phyloP scores from a whole-genome alignment of 305 asterid genomes.

The Solanum aculeatissimum region DNA sequence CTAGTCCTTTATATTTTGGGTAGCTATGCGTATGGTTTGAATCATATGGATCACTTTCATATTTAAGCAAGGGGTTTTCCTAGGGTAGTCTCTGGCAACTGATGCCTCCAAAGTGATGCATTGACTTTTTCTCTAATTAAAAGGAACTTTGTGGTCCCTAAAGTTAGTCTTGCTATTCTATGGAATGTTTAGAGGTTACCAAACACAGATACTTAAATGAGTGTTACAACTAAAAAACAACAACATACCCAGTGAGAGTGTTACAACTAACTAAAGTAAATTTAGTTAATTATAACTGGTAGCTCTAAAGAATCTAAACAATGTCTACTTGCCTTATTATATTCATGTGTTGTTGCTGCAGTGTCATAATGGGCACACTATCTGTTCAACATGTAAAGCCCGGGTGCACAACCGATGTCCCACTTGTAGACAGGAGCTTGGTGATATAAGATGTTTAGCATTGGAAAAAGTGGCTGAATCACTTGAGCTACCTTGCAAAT shows the following conservation, averaged over 20 bases:
- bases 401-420: slow-evolving; percentile 85
- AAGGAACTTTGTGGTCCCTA: not conserved
- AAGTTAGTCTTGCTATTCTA: not conserved
- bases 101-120: not conserved
- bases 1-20: not conserved
- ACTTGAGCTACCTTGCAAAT: slow-evolving; percentile 87
- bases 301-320: not conserved
- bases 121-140: not conserved
- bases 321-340: not conserved
- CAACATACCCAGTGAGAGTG: no score
- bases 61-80: not conserved
- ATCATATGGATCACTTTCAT: not conserved
- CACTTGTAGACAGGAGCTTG: slow-evolving; percentile 85
- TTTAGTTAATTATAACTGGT: not conserved
- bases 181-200: not conserved
- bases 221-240: no score
- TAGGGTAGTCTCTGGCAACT: not conserved
- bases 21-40: not conserved
- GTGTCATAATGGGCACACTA: slow-evolving; percentile 86
- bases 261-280: no score
- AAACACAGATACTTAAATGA: not conserved
- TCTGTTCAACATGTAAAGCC: slow-evolving; percentile 77
- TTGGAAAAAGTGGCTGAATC: slow-evolving; percentile 88
- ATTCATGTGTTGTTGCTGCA: slow-evolving; percentile 15
- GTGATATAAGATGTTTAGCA: slow-evolving; percentile 87